Base-by-base conservation (phyloP, 192 early-diverging fungal genomes). In the Gryganskiella cystojenkinii region DNA sequence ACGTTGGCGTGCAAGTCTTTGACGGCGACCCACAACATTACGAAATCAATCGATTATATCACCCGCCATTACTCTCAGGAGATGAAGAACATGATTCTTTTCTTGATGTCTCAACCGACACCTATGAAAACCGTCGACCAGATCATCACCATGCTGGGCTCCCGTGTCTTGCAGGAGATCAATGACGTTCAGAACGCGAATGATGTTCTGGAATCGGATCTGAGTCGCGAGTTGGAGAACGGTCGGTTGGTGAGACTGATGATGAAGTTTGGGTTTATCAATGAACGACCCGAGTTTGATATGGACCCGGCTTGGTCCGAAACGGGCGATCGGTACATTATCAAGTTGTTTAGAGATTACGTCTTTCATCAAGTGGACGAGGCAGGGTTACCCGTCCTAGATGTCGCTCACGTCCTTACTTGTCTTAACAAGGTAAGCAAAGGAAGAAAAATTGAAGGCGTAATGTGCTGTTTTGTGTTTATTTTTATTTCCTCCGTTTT, bases 311-410 rank as follows among this genome's bases (percentile, higher is more conserved):
- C 90, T 60, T 99, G 97, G 97, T 92, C 95, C 14, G 97, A 99
- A 75, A 99, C 96, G 0, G 98, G 98, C 6, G 98, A 99, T 82
- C 86, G 96, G 42, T 99, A 99, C 79, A 87, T 99, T 50, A 90
- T 98, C 58, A 98, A 98, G 82, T 85, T 99, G 20, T 99, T 99
- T 76, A 87, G 98, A 51, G 98, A 99, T 81, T 98, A 96, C 66
- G 93, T 99, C 24, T 99, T 99, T 75, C 98, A 99, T 79, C 93
- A 95, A 72, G 95, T 98, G 15, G 90, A 96, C 70, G 90, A 92
- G 43, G 83, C 85, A 45, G 95, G 95, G 9, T 83, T 86, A 43
- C 93, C 97, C 11, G 87, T 96, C 15, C 75, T 96, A 13, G 96
- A 97, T 71, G 90, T 99, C 82, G 91, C 91, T 3, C 98, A 99